Conservation (phyloP, 1,139 yeast genomes). For the Debaryomyces udenii region DNA sequence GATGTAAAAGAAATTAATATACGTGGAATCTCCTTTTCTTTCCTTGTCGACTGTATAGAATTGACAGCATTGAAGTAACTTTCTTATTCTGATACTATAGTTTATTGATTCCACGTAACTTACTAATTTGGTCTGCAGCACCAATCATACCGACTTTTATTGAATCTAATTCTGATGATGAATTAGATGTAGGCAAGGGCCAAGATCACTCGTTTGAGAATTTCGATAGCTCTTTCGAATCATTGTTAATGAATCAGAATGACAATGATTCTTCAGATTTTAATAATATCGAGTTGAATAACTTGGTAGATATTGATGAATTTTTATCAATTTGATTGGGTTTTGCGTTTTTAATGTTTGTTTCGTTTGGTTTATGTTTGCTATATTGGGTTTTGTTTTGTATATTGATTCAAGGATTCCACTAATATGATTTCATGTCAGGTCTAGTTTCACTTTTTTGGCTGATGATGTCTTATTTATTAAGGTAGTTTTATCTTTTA, state of each 20-base stretch:
- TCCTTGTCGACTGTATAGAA: constrained; percentile 15
- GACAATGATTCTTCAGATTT: constrained; percentile 1
- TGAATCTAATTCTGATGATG: constrained; percentile 7
- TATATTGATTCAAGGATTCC: constrained; percentile 4
- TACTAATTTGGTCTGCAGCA: constrained; percentile 44
- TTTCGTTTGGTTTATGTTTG: constrained; percentile 9
- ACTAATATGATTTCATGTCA: not conserved
- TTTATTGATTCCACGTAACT: constrained; percentile 16
- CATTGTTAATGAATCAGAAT: constrained; percentile 4
- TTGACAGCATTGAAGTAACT: constrained; percentile 46
- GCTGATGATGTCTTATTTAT: not conserved
- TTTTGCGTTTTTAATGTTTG: constrained; percentile 8
- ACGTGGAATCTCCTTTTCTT: constrained; percentile 24
- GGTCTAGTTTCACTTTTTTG: not conserved
- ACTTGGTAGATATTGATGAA: constrained; percentile 12
- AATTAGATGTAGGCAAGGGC: constrained; percentile 5
- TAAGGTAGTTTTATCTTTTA: not conserved
- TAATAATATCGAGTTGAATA: constrained; percentile 4
- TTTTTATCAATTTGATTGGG: constrained; percentile 14
- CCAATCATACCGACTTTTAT: constrained; percentile 34
- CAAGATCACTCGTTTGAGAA: not conserved
- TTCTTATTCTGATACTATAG: constrained; percentile 14
- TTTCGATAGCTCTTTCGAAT: constrained; percentile 5
- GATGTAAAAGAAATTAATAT: constrained; percentile 25
- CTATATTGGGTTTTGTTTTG: constrained; percentile 7